Evolutionary conservation across 2,329 filamentous ascomycete genomes (phyloP).

Genomic region (Verticillium klebahnii): DNA sequence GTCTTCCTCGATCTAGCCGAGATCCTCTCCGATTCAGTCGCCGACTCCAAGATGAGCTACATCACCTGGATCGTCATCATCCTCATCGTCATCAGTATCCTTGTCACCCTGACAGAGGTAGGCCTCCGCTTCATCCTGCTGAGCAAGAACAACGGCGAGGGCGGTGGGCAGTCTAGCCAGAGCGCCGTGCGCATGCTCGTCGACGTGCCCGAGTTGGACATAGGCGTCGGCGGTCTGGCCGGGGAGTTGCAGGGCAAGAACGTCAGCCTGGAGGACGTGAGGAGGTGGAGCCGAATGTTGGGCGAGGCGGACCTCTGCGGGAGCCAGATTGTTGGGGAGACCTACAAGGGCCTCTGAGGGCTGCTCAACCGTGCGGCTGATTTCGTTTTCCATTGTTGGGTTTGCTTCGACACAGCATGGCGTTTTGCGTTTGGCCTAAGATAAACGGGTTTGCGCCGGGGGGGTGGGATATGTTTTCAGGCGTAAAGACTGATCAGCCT

Average conservation of each 20-base stretch:
- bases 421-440: conserved; percentile 1
- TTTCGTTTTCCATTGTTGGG: background rate
- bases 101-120: conserved; percentile 88
- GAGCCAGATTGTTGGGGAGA: conserved; percentile 9
- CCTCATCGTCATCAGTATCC: conserved; percentile 84
- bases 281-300: conserved; percentile 17
- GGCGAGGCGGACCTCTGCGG: conserved; percentile 12
- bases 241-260: conserved; percentile 11
- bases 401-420: conserved; percentile 7
- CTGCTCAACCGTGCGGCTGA: background rate
- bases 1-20: conserved; percentile 96
- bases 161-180: background rate
- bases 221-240: conserved; percentile 6
- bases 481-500: background rate
- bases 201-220: background rate
- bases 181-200: background rate
- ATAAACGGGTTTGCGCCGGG: background rate
- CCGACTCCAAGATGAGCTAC: conserved; percentile 89
- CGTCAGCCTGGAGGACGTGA: conserved; percentile 14
- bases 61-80: conserved; percentile 99
- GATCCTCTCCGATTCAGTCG: conserved; percentile 87
- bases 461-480: background rate
- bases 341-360: conserved; percentile 10
- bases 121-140: conserved; percentile 79
- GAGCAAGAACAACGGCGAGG: conserved; percentile 26